phyloP scores from a whole-genome alignment of 2,329 filamentous ascomycete species.

The Aspergillus sp. region DNA sequence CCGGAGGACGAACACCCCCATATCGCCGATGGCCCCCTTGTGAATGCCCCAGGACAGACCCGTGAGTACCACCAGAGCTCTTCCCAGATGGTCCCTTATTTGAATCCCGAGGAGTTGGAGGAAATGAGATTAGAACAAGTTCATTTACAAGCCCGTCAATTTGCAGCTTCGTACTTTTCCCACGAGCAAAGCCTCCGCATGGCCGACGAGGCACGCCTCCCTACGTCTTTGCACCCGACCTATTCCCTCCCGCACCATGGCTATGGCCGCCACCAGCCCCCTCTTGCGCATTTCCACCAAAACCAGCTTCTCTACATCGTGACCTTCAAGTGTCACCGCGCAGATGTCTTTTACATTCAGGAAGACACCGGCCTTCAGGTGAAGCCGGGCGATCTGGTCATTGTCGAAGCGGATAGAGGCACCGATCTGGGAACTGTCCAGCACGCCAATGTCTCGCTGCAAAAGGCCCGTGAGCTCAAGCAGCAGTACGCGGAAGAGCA shows the following conservation, averaged over 20 bases:
- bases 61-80: constrained; percentile 33
- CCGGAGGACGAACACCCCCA: constrained; percentile 32
- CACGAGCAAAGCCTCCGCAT: constrained; percentile 31
- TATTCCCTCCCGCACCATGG: constrained; percentile 30
- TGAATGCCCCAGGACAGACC: constrained; percentile 33
- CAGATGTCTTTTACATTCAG: constrained; percentile 95
- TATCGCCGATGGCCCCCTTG: constrained; percentile 30
- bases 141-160: constrained; percentile 34
- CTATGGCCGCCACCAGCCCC: constrained; percentile 33
- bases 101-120: constrained; percentile 16
- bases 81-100: constrained; percentile 27
- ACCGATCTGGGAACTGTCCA: constrained; percentile 92
- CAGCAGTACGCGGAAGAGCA: constrained; percentile 91
- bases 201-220: constrained; percentile 27
- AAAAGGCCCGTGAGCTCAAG: constrained; percentile 79
- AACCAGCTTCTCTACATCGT: constrained; percentile 63
- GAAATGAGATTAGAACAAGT: constrained; percentile 24
- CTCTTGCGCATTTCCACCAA: constrained; percentile 30
- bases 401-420: constrained; percentile 93
- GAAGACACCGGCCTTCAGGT: constrained; percentile 89
- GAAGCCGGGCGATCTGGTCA: constrained; percentile 87
- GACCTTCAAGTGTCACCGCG: constrained; percentile 90
- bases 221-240: constrained; percentile 32
- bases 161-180: constrained; percentile 40
- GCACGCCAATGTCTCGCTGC: constrained; percentile 78